phyloP scores from a whole-genome alignment of 371 early-diverging fungal genomes.

The Mortierella sp. region DNA sequence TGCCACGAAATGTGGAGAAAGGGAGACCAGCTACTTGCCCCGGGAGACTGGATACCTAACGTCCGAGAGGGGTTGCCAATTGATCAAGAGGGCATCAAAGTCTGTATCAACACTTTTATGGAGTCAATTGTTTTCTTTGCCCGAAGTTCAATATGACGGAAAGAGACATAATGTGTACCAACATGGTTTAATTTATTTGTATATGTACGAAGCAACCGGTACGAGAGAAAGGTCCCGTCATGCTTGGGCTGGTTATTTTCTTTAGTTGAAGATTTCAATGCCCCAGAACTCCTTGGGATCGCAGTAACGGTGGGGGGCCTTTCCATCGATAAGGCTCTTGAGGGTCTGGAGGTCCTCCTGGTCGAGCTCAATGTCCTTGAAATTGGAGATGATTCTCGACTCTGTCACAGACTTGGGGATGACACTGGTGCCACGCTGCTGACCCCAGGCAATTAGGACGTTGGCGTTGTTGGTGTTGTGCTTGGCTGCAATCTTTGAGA shows the following conservation, averaged over 20 bases:
- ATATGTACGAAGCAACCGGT: neutral
- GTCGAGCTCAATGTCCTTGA: slow-evolving; percentile 62
- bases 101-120: too few relatives aligned
- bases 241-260: too few relatives aligned
- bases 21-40: too few relatives aligned
- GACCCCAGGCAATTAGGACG: slow-evolving; percentile 81
- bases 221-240: too few relatives aligned
- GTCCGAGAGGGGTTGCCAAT: too few relatives aligned
- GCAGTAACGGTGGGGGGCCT: slow-evolving; percentile 37
- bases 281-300: slow-evolving; percentile 59
- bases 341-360: slow-evolving; percentile 59
- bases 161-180: too few relatives aligned
- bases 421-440: slow-evolving; percentile 75
- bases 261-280: slow-evolving; percentile 51
- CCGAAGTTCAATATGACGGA: too few relatives aligned
- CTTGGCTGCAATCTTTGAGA: slow-evolving; percentile 75
- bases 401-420: slow-evolving; percentile 75
- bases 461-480: slow-evolving; percentile 79
- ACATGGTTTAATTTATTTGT: too few relatives aligned
- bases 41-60: too few relatives aligned
- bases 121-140: too few relatives aligned
- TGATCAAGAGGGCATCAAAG: too few relatives aligned
- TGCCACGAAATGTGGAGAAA: too few relatives aligned
- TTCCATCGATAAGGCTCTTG: slow-evolving; percentile 44
- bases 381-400: slow-evolving; percentile 66